These are phyloP conservation scores for Corchorus olitorius DNA, from an alignment of 345 rosid genomes.

Conservation along the genomic window DNA sequence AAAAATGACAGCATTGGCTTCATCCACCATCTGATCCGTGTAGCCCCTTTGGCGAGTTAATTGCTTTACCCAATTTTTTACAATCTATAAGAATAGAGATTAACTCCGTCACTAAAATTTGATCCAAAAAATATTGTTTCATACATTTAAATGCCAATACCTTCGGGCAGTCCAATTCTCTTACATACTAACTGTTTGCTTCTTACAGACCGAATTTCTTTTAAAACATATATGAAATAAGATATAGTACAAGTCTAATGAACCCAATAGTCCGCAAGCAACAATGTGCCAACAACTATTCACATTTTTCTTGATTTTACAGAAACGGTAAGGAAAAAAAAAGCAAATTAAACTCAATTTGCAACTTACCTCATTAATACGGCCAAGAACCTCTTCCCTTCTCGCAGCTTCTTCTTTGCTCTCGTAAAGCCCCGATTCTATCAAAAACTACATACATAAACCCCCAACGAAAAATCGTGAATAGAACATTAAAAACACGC, in stretches of 20 bases:
- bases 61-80: slow-evolving; percentile 82
- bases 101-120: background rate
- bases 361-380: slow-evolving; percentile 57
- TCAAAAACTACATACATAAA: slow-evolving; percentile 50
- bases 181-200: background rate
- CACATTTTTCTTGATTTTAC: background rate
- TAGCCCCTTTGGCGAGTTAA: slow-evolving; percentile 68
- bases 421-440: slow-evolving; percentile 72
- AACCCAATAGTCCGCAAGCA: background rate
- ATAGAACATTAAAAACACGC: slow-evolving; percentile 12
- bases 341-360: background rate
- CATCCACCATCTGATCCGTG: slow-evolving; percentile 90
- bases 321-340: background rate
- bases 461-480: background rate
- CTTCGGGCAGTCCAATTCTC: background rate
- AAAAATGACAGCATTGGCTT: slow-evolving; percentile 84
- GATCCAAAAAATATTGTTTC: background rate
- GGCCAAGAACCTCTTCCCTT: slow-evolving; percentile 69
- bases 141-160: background rate
- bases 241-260: background rate
- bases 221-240: background rate
- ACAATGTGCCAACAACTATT: background rate
- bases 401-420: slow-evolving; percentile 71
- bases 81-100: slow-evolving; percentile 48
- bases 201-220: background rate